Conservation (phyloP, 805 yeast genomes). For the Gaillardinia entomophila region DNA sequence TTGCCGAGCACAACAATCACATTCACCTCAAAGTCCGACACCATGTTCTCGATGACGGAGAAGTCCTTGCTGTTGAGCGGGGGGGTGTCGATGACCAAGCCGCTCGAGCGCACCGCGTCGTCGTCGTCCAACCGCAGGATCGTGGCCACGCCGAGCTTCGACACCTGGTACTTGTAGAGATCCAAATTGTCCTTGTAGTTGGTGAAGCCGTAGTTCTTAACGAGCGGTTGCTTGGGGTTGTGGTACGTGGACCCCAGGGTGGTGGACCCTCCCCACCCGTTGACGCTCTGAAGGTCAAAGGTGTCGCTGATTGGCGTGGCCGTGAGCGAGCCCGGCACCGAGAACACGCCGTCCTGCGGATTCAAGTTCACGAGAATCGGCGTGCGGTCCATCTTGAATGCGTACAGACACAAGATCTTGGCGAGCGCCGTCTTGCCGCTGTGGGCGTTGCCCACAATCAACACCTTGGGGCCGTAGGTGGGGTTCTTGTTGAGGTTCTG, state of each 20-base stretch:
- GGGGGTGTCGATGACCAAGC: conserved; percentile 73
- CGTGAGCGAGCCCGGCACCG: conserved; percentile 77
- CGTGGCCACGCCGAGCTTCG: conserved; percentile 46
- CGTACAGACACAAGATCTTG: conserved; percentile 68
- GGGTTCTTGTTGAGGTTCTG: conserved; percentile 21
- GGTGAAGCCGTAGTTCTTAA: conserved; percentile 72
- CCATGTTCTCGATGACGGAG: conserved; percentile 48
- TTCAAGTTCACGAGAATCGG: conserved; percentile 79
- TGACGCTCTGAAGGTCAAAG: conserved; percentile 63
- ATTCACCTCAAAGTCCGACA: conserved; percentile 55
- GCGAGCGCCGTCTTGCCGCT: conserved; percentile 77
- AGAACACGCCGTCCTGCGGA: conserved; percentile 63
- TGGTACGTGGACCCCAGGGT: conserved; percentile 67
- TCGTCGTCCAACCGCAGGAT: conserved; percentile 49
- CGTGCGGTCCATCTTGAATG: conserved; percentile 56
- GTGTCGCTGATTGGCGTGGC: conserved; percentile 81
- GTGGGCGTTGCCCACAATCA: conserved; percentile 66
- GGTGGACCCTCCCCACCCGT: conserved; percentile 74
- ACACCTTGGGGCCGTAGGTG: conserved; percentile 44
- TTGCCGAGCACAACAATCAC: conserved; percentile 68
- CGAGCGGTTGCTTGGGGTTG: conserved; percentile 88
- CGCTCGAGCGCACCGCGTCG: conserved; percentile 38
- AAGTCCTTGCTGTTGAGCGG: conserved; percentile 47
- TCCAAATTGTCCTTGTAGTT: conserved; percentile 50
- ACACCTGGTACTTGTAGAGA: conserved; percentile 44